Conservation (phyloP, 176 grass and related monocot genomes). For the Cymbopogon citratus region DNA sequence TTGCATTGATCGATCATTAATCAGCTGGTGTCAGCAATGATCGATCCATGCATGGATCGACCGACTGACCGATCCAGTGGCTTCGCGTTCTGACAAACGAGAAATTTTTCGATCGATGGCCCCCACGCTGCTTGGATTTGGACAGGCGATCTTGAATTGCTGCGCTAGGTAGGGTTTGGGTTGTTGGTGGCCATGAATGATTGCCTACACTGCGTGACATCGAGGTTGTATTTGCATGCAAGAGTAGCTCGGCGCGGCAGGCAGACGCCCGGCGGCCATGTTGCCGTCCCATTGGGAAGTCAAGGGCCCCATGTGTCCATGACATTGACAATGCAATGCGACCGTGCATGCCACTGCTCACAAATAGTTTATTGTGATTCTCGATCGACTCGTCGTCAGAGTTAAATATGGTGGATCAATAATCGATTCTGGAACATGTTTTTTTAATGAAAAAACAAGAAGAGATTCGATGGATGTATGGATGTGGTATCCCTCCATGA, state of each 20-base stretch:
- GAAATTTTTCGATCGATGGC: not conserved
- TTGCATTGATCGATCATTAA: too few relatives aligned
- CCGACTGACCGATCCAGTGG: not conserved
- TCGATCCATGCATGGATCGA: too few relatives aligned
- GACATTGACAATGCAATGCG: not conserved
- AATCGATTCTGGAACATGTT: too few relatives aligned
- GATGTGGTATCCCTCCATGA: too few relatives aligned
- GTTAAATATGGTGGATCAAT: too few relatives aligned
- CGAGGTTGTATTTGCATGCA: not conserved
- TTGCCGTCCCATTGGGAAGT: not conserved
- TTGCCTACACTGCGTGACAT: not conserved
- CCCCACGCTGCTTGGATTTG: not conserved
- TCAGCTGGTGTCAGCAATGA: too few relatives aligned
- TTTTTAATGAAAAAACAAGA: too few relatives aligned
- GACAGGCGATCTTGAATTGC: conserved; percentile 1
- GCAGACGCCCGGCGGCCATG: not conserved
- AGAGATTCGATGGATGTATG: too few relatives aligned
- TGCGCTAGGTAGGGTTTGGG: not conserved
- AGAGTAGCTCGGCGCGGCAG: not conserved
- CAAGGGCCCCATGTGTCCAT: not conserved
- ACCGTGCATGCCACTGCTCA: too few relatives aligned
- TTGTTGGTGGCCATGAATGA: conserved; percentile 16
- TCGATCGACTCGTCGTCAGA: too few relatives aligned
- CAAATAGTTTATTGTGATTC: too few relatives aligned
- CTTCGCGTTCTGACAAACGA: not conserved